These are phyloP conservation scores for Anacardium occidentale DNA, from an alignment of 345 rosid genomes.

Conservation along the genomic window DNA sequence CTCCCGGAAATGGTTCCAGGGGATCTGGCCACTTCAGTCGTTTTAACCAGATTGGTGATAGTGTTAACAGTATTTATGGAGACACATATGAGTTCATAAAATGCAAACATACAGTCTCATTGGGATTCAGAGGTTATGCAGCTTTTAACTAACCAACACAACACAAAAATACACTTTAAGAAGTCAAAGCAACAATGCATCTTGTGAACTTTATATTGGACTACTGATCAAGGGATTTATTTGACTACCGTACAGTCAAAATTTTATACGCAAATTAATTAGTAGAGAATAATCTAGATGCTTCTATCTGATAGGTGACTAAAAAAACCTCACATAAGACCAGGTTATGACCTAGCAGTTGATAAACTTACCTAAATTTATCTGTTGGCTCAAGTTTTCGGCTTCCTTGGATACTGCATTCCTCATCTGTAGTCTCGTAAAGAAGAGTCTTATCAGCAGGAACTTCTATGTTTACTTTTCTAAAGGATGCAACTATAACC, in stretches of 20 bases:
- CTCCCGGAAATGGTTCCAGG: neutral
- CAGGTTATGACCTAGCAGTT: neutral
- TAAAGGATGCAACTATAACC: conserved; percentile 76
- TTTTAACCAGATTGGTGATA: neutral
- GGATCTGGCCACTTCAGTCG: neutral
- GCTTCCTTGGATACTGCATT: conserved; percentile 72
- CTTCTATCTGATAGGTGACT: neutral
- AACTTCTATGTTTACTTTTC: conserved; percentile 58
- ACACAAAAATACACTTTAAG: neutral
- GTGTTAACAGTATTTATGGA: neutral
- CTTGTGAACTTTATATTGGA: neutral
- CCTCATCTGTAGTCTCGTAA: conserved; percentile 64
- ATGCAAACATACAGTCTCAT: neutral
- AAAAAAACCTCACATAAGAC: neutral
- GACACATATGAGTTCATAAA: neutral
- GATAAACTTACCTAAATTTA: conserved; percentile 51
- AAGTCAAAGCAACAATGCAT: neutral
- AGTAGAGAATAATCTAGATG: neutral
- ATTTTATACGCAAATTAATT: neutral
- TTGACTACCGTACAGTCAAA: neutral
- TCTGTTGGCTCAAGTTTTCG: conserved; percentile 74
- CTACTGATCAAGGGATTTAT: neutral
- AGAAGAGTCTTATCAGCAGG: conserved; percentile 74
- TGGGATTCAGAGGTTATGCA: neutral
- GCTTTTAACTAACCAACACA: neutral